Conservation (phyloP, 306 rosid species). For the Hippophae rhamnoides region DNA sequence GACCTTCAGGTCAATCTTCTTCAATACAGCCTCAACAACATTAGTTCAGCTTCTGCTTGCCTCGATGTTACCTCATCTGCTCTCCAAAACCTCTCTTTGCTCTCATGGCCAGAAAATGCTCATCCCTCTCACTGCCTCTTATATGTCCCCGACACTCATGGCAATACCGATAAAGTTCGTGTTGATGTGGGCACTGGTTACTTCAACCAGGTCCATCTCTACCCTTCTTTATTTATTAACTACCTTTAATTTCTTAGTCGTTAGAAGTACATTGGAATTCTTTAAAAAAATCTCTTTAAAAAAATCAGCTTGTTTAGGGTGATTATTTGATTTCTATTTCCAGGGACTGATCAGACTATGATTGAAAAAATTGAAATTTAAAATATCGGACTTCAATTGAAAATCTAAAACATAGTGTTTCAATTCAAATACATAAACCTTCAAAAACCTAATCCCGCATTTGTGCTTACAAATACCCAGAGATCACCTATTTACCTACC, state of each 20-base stretch:
- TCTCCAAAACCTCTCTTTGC: slow-evolving; percentile 51
- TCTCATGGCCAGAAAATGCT: slow-evolving; percentile 61
- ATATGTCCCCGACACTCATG: slow-evolving; percentile 77
- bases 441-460: too few relatives aligned
- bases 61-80: slow-evolving; percentile 75
- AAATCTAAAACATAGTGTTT: too few relatives aligned
- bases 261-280: too few relatives aligned
- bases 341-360: too few relatives aligned
- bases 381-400: too few relatives aligned
- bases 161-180: slow-evolving; percentile 49
- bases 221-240: background rate
- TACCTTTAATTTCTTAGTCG: background rate
- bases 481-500: too few relatives aligned
- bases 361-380: too few relatives aligned
- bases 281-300: too few relatives aligned
- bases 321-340: too few relatives aligned
- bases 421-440: too few relatives aligned
- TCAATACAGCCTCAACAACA: slow-evolving; percentile 71
- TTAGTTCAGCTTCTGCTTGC: slow-evolving; percentile 79
- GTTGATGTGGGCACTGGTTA: slow-evolving; percentile 94
- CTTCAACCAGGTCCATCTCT: slow-evolving; percentile 58
- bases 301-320: too few relatives aligned
- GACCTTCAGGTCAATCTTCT: slow-evolving; percentile 85
- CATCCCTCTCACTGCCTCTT: slow-evolving; percentile 92
- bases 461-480: too few relatives aligned